Conservation (phyloP, 2,329 filamentous ascomycete species). For the Fusarium duplospermum region DNA sequence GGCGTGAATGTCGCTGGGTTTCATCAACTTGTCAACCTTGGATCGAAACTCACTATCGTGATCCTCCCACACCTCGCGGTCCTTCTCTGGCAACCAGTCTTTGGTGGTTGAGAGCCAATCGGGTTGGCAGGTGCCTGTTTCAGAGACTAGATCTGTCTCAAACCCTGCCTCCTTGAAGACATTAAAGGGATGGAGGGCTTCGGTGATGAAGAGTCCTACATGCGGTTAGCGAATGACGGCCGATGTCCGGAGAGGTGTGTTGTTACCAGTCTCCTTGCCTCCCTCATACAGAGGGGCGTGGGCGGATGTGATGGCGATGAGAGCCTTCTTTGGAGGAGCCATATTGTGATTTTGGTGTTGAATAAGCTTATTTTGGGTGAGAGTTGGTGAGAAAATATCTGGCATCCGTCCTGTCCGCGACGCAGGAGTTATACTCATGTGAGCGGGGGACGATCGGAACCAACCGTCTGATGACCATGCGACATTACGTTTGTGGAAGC, state of each 20-base stretch:
- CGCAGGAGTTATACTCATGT: background rate
- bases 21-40: constrained; percentile 57
- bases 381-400: background rate
- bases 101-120: background rate
- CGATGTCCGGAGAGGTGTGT: no score
- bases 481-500: background rate
- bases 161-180: background rate
- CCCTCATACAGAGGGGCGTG: constrained; percentile 17
- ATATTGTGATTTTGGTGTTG: background rate
- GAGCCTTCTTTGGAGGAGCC: constrained; percentile 19
- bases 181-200: background rate
- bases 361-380: background rate
- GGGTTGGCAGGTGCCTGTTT: background rate
- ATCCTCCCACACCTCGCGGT: constrained; percentile 50
- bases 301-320: constrained; percentile 25
- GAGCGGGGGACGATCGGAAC: background rate
- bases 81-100: background rate
- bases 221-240: background rate
- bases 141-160: background rate
- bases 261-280: constrained; percentile 9
- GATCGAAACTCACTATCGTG: constrained; percentile 55
- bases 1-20: constrained; percentile 46
- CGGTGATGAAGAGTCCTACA: background rate
- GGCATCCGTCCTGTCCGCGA: background rate
- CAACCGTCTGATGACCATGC: background rate